Conservation (phyloP, 495 filamentous ascomycete genomes). For the Amphirosellinia nigrospora region DNA sequence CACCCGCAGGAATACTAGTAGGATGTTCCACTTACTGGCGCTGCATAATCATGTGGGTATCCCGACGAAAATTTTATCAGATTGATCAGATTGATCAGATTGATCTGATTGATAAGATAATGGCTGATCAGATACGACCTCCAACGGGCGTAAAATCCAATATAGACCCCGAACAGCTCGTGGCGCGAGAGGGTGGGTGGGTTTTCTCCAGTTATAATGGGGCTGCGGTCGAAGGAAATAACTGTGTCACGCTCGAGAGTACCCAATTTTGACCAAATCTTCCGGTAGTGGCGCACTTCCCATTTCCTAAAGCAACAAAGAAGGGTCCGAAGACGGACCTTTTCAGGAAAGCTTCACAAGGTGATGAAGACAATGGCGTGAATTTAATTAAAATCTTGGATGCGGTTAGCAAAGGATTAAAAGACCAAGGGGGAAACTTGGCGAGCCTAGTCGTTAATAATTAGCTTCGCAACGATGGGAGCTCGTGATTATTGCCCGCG, state of each 20-base stretch:
- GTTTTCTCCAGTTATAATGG: neutral
- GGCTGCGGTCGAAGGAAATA: neutral
- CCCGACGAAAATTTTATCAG: conserved; percentile 22
- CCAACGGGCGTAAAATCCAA: neutral
- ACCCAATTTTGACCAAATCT: neutral
- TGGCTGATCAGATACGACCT: conserved; percentile 7
- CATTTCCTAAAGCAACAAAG: neutral
- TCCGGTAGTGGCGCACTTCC: conserved; percentile 6
- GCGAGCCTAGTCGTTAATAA: neutral
- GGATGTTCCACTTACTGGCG: neutral
- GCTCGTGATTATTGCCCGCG: neutral
- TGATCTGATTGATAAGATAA: conserved; percentile 29
- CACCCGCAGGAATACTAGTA: neutral
- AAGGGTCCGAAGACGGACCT: conserved; percentile 19
- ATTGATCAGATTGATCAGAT: conserved; percentile 21
- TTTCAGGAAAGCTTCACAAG: neutral
- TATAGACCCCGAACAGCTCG: neutral
- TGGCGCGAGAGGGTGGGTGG: neutral
- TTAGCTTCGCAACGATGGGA: conserved; percentile 1
- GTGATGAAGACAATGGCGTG: neutral
- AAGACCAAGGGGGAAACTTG: no score
- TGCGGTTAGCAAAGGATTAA: neutral
- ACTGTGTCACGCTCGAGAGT: neutral
- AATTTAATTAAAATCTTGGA: neutral
- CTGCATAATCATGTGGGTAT: neutral